Percentiles rank a stretch among this genome's conserved stretches.
Evolutionary conservation across 2,329 filamentous ascomycete species (phyloP).

Genomic region (Pseudogymnoascus sp.): DNA sequence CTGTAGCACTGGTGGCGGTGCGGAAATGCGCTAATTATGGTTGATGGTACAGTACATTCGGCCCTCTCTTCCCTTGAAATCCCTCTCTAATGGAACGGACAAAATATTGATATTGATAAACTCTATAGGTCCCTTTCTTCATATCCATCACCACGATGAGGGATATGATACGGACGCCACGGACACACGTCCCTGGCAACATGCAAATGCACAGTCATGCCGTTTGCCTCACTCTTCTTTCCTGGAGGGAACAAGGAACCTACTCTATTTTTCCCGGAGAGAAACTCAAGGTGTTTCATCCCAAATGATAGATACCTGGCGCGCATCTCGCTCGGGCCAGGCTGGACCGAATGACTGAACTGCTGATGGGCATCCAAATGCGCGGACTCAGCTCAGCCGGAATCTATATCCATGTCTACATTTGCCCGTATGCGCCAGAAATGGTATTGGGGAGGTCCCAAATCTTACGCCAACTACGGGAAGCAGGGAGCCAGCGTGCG

Average conservation of each 20-base stretch:
- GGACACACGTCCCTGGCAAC: not conserved
- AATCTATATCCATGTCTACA: not conserved
- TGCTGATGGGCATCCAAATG: not conserved
- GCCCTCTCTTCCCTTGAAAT: not conserved
- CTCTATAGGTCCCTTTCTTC: not conserved
- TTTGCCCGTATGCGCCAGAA: not conserved
- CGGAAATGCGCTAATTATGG: conserved; percentile 2
- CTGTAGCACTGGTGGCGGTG: conserved; percentile 7
- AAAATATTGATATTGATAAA: not conserved
- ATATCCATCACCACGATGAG: not conserved
- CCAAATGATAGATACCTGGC: not conserved
- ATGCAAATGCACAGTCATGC: not conserved
- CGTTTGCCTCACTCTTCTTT: not conserved
- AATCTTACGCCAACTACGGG: conserved; percentile 3
- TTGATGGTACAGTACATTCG: not conserved
- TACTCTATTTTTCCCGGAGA: not conserved
- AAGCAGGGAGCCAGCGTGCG: not conserved
- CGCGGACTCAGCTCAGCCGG: not conserved
- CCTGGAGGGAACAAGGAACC: not conserved
- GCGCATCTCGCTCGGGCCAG: not conserved
- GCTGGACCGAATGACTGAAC: not conserved
- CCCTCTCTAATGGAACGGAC: not conserved
- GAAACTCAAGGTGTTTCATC: not conserved
- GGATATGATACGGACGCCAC: not conserved
- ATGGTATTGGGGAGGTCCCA: not conserved